phyloP scores from a whole-genome alignment of 495 filamentous ascomycete species.

The Tuber aestivum region DNA sequence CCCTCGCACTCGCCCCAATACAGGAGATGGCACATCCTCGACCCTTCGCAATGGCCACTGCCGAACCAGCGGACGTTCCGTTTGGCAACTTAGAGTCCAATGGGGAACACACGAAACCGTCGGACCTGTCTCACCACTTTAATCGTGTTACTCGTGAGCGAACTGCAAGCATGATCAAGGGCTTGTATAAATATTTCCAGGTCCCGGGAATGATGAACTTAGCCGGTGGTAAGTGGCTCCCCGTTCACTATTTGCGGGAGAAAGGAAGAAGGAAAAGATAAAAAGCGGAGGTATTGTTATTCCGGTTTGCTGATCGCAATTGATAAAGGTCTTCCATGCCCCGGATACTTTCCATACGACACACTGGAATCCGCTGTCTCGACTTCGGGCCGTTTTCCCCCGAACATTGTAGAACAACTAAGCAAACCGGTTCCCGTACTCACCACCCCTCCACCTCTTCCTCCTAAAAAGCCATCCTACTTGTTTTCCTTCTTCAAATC shows the following conservation, averaged over 20 bases:
- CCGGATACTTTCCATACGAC: constrained; percentile 80
- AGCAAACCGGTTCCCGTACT: constrained; percentile 54
- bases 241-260: not conserved
- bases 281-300: no score
- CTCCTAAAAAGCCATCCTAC: constrained; percentile 17
- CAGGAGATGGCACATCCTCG: constrained; percentile 14
- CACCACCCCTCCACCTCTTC: constrained; percentile 44
- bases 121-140: constrained; percentile 75
- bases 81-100: no score
- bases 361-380: constrained; percentile 78
- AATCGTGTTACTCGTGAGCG: constrained; percentile 62
- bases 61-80: not conserved
- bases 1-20: not conserved
- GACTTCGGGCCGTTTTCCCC: constrained; percentile 59
- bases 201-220: constrained; percentile 79
- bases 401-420: constrained; percentile 29
- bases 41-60: constrained; percentile 10
- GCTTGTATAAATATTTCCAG: constrained; percentile 75
- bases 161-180: constrained; percentile 60
- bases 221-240: constrained; percentile 64
- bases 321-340: constrained; percentile 64
- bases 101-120: constrained; percentile 46
- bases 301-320: constrained; percentile 4
- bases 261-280: not conserved
- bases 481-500: constrained; percentile 33